A percentile compares a stretch with the other conserved stretches of the same genome.
phyloP scores from a whole-genome alignment of 1,284 basidiomycete species.

The Sanghuangporus sanghuang region DNA sequence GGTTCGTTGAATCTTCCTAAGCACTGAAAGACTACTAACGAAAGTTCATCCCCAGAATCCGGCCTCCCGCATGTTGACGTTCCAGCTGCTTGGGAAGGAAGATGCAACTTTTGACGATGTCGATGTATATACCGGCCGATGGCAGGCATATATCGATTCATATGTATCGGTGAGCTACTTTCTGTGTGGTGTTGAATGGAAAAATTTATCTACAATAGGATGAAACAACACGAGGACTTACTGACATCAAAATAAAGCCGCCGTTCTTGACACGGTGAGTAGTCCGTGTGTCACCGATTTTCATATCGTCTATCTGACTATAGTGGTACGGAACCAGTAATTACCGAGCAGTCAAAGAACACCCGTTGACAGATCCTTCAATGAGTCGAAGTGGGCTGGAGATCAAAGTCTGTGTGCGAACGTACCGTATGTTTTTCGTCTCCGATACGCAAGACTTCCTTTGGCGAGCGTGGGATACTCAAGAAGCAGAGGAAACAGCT shows the following conservation, averaged over 20 bases:
- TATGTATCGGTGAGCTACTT: conserved; percentile 65
- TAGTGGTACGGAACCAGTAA: conserved; percentile 22
- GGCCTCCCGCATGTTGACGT: conserved; percentile 64
- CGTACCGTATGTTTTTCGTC: conserved; percentile 83
- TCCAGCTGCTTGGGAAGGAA: conserved; percentile 88
- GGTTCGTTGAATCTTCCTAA: conserved; percentile 42
- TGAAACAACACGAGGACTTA: conserved; percentile 47
- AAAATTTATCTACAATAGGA: conserved; percentile 31
- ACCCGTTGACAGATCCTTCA: conserved; percentile 32
- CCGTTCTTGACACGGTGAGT: conserved; percentile 75
- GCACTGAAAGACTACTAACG: not conserved
- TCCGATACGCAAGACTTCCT: conserved; percentile 67
- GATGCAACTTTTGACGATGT: conserved; percentile 86
- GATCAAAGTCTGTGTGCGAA: conserved; percentile 81
- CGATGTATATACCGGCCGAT: conserved; percentile 75
- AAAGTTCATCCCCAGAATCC: conserved; percentile 48
- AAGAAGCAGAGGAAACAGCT: conserved; percentile 29
- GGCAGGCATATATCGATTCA: conserved; percentile 88
- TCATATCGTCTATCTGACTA: conserved; percentile 27
- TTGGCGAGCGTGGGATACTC: conserved; percentile 32
- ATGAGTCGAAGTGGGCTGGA: conserved; percentile 59
- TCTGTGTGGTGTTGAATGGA: not conserved
- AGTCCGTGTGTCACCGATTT: not conserved
- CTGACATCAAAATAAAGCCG: conserved; percentile 46
- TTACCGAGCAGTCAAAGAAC: conserved; percentile 17